Evolutionary conservation across 2,329 filamentous ascomycete species (phyloP).

Genomic region (Ascocoryne sarcoides): DNA sequence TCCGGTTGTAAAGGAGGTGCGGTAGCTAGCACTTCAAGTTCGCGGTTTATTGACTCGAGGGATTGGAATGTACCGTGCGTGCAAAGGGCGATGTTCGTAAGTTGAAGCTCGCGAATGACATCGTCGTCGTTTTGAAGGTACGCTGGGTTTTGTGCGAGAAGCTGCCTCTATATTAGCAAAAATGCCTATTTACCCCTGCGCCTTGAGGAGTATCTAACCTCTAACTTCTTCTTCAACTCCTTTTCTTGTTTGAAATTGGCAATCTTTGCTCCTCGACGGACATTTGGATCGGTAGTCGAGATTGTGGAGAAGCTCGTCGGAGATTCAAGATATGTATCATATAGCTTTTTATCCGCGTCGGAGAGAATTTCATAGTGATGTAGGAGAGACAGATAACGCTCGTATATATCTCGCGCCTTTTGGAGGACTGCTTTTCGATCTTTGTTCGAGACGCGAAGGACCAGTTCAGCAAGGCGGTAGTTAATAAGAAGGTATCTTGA

Average conservation of each 20-base stretch:
- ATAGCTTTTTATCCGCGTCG: conserved; percentile 55
- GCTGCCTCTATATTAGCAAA: conserved; percentile 33
- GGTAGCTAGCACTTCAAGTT: conserved; percentile 71
- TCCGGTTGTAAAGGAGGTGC: conserved; percentile 49
- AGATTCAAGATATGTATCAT: conserved; percentile 64
- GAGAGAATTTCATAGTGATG: conserved; percentile 72
- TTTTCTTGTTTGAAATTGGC: conserved; percentile 78
- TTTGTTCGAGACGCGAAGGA: conserved; percentile 54
- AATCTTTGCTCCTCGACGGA: conserved; percentile 76
- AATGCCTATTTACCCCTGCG: background rate
- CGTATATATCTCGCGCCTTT: conserved; percentile 61
- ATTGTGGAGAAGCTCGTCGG: conserved; percentile 66
- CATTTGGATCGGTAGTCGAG: conserved; percentile 53
- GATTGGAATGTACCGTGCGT: conserved; percentile 76
- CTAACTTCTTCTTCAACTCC: conserved; percentile 73
- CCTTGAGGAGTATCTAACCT: conserved; percentile 39
- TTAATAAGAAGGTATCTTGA: conserved; percentile 64
- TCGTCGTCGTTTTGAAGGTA: conserved; percentile 71
- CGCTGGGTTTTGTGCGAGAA: conserved; percentile 49
- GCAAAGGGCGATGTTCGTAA: conserved; percentile 65
- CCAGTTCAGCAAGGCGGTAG: conserved; percentile 71
- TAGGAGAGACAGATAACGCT: conserved; percentile 65
- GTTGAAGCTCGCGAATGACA: conserved; percentile 66
- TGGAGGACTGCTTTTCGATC: conserved; percentile 57
- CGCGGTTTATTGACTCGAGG: conserved; percentile 79